Conservation (phyloP, 371 early-diverging fungal genomes). For the Actinomortierella wolfii region DNA sequence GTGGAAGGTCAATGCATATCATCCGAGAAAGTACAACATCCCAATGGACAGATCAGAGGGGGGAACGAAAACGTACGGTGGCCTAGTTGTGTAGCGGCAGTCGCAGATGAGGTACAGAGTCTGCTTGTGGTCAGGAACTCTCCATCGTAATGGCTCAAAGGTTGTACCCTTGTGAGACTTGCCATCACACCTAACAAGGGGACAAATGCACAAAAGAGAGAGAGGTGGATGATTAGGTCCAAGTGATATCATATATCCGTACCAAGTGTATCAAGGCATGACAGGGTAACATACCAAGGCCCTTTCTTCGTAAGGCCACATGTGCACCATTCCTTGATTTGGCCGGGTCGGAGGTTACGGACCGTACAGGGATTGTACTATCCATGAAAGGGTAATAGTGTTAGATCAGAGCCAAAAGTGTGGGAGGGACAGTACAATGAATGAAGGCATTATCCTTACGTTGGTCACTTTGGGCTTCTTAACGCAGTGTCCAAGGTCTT, state of each 20-base stretch:
- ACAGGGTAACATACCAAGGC: slow-evolving; percentile 36
- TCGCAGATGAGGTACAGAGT: slow-evolving; percentile 47
- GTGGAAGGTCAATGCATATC: too few species aligned
- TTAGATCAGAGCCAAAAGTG: too few species aligned
- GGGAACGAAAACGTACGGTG: slow-evolving; percentile 16
- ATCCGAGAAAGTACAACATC: too few species aligned
- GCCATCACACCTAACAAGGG: slow-evolving; percentile 32
- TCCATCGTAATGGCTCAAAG: slow-evolving; percentile 47
- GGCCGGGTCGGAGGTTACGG: slow-evolving; percentile 45
- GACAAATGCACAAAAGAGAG: neutral
- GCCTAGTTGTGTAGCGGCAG: slow-evolving; percentile 46
- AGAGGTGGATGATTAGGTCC: neutral
- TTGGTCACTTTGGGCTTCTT: slow-evolving; percentile 43
- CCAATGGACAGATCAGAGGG: too few species aligned
- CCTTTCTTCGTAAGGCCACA: slow-evolving; percentile 48
- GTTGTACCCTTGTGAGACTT: slow-evolving; percentile 45
- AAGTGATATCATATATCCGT: neutral
- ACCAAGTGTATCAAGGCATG: neutral
- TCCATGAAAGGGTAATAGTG: neutral
- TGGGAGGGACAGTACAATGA: too few species aligned
- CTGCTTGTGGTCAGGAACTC: slow-evolving; percentile 44
- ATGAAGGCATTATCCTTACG: slow-evolving; percentile 12
- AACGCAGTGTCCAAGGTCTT: slow-evolving; percentile 37
- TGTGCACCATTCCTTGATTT: slow-evolving; percentile 50
- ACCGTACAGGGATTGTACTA: slow-evolving; percentile 48